A percentile compares a stretch with the other conserved stretches of the same genome.
Conservation (phyloP, 2,329 filamentous ascomycete species). For the Aspergillus ustus region DNA sequence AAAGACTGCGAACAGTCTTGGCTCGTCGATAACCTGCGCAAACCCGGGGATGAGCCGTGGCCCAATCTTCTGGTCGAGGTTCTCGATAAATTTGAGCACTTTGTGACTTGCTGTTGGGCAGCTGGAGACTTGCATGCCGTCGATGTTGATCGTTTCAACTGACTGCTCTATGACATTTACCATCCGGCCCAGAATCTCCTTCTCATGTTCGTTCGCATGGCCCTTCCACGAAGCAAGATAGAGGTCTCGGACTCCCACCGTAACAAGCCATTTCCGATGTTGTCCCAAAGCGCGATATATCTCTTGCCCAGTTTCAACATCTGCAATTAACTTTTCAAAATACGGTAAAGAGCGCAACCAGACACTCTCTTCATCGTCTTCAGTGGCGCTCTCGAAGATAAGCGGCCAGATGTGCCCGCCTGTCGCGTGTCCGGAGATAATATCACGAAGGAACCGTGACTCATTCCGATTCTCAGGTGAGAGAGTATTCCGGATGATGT, state of each 20-base stretch:
- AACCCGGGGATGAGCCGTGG: not conserved
- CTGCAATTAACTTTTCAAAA: not conserved
- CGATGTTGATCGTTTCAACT: not conserved
- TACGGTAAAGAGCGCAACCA: not conserved
- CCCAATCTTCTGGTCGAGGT: not conserved
- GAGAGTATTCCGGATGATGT: not conserved
- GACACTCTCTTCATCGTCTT: not conserved
- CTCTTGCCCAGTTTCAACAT: not conserved
- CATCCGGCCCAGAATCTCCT: not conserved
- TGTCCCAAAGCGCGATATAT: not conserved
- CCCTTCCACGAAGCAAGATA: not conserved
- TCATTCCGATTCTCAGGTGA: not conserved
- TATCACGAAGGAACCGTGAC: not conserved
- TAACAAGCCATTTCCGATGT: not conserved
- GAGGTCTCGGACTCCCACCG: not conserved
- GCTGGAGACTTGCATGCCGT: not conserved
- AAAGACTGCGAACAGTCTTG: not conserved
- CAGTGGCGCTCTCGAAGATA: not conserved
- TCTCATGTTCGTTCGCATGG: not conserved
- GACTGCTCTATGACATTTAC: not conserved
- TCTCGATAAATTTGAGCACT: slow-evolving; percentile 4
- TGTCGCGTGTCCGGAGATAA: not conserved
- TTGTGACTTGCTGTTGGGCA: not conserved
- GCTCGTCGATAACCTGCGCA: not conserved
- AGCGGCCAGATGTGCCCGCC: not conserved